phyloP scores from a whole-genome alignment of 495 filamentous ascomycete species.

The Neurospora sp. region DNA sequence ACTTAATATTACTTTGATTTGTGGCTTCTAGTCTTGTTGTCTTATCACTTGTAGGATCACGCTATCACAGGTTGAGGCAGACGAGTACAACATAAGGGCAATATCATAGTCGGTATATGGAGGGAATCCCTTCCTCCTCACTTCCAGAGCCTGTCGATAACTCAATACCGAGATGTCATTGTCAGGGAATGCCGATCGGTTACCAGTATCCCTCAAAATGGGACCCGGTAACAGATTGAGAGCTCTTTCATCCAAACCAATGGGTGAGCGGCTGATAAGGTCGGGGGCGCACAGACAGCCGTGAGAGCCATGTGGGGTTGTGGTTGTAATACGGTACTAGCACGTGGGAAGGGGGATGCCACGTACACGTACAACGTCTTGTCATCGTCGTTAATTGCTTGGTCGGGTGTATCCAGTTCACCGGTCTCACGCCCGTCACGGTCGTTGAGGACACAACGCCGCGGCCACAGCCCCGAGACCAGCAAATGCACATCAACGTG shows the following conservation, averaged over 20 bases:
- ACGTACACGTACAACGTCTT: not conserved
- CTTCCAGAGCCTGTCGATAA: not conserved
- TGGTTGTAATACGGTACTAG: not conserved
- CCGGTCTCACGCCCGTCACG: not conserved
- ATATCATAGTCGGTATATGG: not conserved
- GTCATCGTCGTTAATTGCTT: not conserved
- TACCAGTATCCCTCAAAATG: not conserved
- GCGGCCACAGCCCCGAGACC: not conserved
- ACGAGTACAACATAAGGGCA: not conserved
- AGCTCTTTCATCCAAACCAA: not conserved
- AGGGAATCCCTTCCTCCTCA: not conserved
- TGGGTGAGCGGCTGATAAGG: not conserved
- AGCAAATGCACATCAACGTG: not conserved
- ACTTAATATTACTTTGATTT: too few species aligned
- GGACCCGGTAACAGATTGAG: not conserved
- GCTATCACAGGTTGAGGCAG: too few species aligned
- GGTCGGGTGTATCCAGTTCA: not conserved
- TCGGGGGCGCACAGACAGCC: not conserved
- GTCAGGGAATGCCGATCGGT: not conserved
- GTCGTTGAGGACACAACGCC: not conserved
- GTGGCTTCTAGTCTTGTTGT: too few species aligned
- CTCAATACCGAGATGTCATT: not conserved
- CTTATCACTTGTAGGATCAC: too few species aligned
- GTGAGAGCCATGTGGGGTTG: not conserved
- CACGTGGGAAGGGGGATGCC: not conserved